Conservation (phyloP, 2,329 filamentous ascomycete genomes). For the Xylariaceae sp. region DNA sequence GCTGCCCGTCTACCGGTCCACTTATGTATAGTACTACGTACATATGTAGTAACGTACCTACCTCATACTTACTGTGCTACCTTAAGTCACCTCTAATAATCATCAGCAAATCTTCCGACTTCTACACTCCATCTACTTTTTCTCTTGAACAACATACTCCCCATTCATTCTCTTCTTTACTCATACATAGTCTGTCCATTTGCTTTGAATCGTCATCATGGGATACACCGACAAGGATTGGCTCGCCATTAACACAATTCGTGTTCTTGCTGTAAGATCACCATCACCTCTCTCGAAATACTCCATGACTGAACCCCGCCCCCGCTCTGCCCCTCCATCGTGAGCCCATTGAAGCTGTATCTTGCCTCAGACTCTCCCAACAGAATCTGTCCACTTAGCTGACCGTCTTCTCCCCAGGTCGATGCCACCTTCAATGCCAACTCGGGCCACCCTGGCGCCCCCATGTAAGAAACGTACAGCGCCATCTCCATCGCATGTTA, state of each 20-base stretch:
- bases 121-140: conserved; percentile 18
- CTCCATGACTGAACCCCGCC: conserved; percentile 26
- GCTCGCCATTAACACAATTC: conserved; percentile 97
- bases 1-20: not conserved
- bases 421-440: conserved; percentile 97
- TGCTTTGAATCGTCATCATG: conserved; percentile 63
- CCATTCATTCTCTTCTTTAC: conserved; percentile 21
- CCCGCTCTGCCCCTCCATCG: conserved; percentile 41
- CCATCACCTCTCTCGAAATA: conserved; percentile 17
- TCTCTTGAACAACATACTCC: conserved; percentile 20
- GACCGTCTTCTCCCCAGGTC: conserved; percentile 60
- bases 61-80: no score
- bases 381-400: conserved; percentile 20
- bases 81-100: conserved; percentile 8
- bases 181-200: conserved; percentile 23
- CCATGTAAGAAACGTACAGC: conserved; percentile 66
- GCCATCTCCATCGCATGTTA: not conserved
- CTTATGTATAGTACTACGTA: not conserved
- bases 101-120: conserved; percentile 31
- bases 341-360: conserved; percentile 27
- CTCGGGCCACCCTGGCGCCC: conserved; percentile 97
- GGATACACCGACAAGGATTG: conserved; percentile 84
- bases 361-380: conserved; percentile 16
- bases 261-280: conserved; percentile 91
- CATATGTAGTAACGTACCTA: no score